Conservation (phyloP, 331 rosid species). For the Dryas integrifolia region DNA sequence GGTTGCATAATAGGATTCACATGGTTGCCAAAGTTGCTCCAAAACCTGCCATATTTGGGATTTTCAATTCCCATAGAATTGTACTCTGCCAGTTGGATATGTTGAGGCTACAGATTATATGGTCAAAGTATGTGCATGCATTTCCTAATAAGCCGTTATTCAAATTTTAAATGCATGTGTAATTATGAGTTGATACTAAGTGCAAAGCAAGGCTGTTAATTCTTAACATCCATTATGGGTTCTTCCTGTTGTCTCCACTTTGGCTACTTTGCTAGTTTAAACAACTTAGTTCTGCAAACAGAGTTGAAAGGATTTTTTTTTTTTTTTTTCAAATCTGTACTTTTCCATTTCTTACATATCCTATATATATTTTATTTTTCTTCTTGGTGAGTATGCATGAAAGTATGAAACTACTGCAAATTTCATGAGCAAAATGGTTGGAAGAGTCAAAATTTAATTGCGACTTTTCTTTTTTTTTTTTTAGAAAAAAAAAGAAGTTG, state of each 20-base stretch:
- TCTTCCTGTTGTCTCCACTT: not conserved
- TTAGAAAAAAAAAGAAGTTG: not conserved
- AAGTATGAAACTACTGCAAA: too few relatives aligned
- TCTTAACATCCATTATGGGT: too few relatives aligned
- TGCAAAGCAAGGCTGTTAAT: not conserved
- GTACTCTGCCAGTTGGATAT: not conserved
- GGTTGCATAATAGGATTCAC: not conserved
- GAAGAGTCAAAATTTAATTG: too few relatives aligned
- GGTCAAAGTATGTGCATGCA: constrained; percentile 18
- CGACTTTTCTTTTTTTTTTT: too few relatives aligned
- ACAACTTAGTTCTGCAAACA: not conserved
- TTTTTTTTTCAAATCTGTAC: too few relatives aligned
- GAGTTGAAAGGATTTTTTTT: not conserved
- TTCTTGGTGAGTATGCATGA: not conserved
- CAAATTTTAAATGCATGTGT: constrained; percentile 2
- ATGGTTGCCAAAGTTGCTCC: not conserved
- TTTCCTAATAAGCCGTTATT: not conserved
- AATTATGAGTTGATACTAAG: constrained; percentile 20
- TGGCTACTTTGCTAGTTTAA: not conserved
- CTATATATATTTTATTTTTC: not conserved
- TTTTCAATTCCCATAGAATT: not conserved
- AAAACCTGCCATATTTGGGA: not conserved
- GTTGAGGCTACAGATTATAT: too few relatives aligned
- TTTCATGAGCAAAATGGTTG: too few relatives aligned
- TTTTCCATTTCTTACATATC: not conserved